Evolutionary conservation across 1,284 basidiomycete species (phyloP).

Genomic region (Lentinula novae-zelandiae): DNA sequence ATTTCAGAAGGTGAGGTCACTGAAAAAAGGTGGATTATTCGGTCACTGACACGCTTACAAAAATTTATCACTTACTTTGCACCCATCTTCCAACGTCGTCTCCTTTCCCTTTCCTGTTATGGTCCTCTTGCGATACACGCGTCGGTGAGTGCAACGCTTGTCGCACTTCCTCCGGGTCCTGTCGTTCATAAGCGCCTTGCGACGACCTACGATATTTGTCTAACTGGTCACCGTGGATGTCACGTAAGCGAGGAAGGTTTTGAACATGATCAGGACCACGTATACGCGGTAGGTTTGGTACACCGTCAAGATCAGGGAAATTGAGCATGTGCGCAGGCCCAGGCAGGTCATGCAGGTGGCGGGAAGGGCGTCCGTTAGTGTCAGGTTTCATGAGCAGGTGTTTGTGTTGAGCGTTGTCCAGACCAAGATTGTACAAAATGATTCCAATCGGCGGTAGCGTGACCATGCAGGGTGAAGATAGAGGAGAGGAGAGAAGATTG

Average conservation of each 20-base stretch:
- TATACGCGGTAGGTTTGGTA: neutral
- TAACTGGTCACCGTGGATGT: slow-evolving; percentile 30
- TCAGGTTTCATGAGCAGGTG: neutral
- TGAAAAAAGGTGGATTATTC: neutral
- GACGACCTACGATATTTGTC: slow-evolving; percentile 48
- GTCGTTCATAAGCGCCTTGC: slow-evolving; percentile 15
- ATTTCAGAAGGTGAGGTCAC: neutral
- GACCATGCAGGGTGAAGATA: neutral
- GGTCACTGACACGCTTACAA: slow-evolving; percentile 2
- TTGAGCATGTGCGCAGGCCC: neutral
- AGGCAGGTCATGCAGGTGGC: neutral
- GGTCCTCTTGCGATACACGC: slow-evolving; percentile 3
- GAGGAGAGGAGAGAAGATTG: neutral
- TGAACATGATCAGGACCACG: neutral
- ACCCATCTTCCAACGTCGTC: slow-evolving; percentile 32
- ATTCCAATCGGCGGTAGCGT: neutral
- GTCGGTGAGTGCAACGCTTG: slow-evolving; percentile 8
- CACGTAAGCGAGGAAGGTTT: neutral
- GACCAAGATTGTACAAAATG: neutral
- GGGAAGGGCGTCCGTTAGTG: neutral
- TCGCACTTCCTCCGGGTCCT: neutral
- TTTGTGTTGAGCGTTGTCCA: neutral
- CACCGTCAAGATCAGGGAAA: neutral
- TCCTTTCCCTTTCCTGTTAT: slow-evolving; percentile 17
- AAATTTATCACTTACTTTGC: slow-evolving; percentile 24